A percentile compares a stretch with the other conserved stretches of the same genome.
phyloP scores from a whole-genome alignment of 768 basidiomycete species.

The Lentinus brumalis region DNA sequence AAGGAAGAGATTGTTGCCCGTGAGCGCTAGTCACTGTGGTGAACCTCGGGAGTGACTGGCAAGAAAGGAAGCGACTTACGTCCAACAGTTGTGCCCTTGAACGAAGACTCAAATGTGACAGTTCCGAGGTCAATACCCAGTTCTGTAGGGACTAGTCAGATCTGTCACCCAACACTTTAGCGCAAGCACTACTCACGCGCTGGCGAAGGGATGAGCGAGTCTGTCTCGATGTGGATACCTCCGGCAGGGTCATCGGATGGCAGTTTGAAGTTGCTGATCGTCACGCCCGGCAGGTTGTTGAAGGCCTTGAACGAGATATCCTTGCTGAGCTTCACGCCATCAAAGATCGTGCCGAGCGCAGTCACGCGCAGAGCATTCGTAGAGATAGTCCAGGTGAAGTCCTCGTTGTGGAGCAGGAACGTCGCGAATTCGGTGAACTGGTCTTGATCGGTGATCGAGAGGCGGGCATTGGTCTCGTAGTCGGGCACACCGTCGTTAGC shows the following conservation, averaged over 20 bases:
- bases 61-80: slow-evolving; percentile 44
- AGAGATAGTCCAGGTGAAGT: slow-evolving; percentile 72
- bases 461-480: slow-evolving; percentile 51
- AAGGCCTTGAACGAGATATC: slow-evolving; percentile 67
- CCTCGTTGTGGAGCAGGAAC: slow-evolving; percentile 61
- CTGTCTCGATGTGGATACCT: slow-evolving; percentile 71
- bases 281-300: slow-evolving; percentile 68
- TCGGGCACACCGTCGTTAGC: slow-evolving; percentile 69
- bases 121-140: slow-evolving; percentile 71
- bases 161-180: background rate
- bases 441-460: slow-evolving; percentile 56
- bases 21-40: slow-evolving; percentile 47
- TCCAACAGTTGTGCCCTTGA: slow-evolving; percentile 56
- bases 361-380: slow-evolving; percentile 62
- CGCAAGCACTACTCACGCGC: slow-evolving; percentile 50
- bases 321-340: slow-evolving; percentile 63
- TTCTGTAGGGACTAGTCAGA: slow-evolving; percentile 39
- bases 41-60: background rate
- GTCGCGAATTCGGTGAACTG: slow-evolving; percentile 69
- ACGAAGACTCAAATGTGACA: slow-evolving; percentile 63
- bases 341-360: slow-evolving; percentile 71
- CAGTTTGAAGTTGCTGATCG: slow-evolving; percentile 70
- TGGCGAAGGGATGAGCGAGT: slow-evolving; percentile 64
- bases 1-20: slow-evolving; percentile 50
- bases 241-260: slow-evolving; percentile 69